Evolutionary conservation across 2,329 filamentous ascomycete species (phyloP).

Genomic region (Stagonosporopsis chrysanthemi): DNA sequence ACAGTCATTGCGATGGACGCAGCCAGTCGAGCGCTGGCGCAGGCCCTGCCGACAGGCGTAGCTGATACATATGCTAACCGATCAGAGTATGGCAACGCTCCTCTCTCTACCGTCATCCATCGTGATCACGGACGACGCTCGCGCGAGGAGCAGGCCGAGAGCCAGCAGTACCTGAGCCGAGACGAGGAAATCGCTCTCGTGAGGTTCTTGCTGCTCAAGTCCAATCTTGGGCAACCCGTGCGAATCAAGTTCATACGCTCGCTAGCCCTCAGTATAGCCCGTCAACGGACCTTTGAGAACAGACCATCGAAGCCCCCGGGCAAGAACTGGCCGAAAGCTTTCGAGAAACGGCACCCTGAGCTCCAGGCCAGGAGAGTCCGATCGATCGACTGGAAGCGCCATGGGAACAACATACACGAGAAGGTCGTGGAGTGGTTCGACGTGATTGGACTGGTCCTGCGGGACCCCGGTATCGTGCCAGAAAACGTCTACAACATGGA

Average conservation of each 20-base stretch:
- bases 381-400: conserved; percentile 32
- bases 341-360: not conserved
- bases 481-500: conserved; percentile 26
- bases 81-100: no score
- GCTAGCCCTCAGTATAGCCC: conserved; percentile 23
- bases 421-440: conserved; percentile 38
- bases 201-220: no score
- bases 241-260: conserved; percentile 32
- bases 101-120: no score
- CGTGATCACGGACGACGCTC: no score
- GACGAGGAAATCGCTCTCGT: no score
- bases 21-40: no score
- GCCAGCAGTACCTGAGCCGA: no score
- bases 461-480: conserved; percentile 19
- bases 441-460: conserved; percentile 25
- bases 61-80: no score
- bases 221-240: conserved; percentile 25
- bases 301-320: not conserved
- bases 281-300: not conserved
- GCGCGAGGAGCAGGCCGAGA: no score
- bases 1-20: no score
- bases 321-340: conserved; percentile 1
- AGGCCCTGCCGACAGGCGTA: no score
- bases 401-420: conserved; percentile 28
- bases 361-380: not conserved